Evolutionary conservation across 371 early-diverging fungal genomes (phyloP), one percentile per base, ranked within the genome.

Genomic region (Dinochytrium kinnereticum): DNA sequence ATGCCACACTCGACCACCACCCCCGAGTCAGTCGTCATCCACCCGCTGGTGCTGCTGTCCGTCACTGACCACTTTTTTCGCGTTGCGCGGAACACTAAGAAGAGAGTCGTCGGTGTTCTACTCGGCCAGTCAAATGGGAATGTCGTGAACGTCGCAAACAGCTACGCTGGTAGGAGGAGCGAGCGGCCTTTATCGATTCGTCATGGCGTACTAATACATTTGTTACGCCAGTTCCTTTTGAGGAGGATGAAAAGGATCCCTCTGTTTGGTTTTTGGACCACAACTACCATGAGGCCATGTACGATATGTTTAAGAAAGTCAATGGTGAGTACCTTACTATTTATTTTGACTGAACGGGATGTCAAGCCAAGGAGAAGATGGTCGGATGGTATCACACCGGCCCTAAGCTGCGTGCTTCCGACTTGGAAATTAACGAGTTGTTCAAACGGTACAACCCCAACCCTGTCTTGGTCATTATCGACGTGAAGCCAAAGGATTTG

Each of bases 381-480:
- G 90, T 99, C 70, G 99, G 99, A 44, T 99, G 99, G 99, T 99
- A 99, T 85, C 99, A 99, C 87, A 94, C 94, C 82, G 99, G 99
- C 37, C 98, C 99, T 33, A 96, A 96, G 83, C 90, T 99, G 76
- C 94, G 96, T 53, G 90, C 93, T 5, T 95, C 96, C n/a, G 99
- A 99, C 84, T 83, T 99, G 65, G 94, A 97, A 83, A 99, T 99
- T 88, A 97, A 98, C 79, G 96, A 98, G 84, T 87, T 98, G 30
- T 96, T 99, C 80, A 94, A 94, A 80, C 90, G 93, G 73, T 98
- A 96, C 83, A 93, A 93, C 40, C 89, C 95, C 55, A 95, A 96
- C 86, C 99, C 99, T 24, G 95, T 95, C 5, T 85, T 98, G 39
- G 96, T 97, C 19, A 82, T 98, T 78, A 91, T 98, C 38, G 95